Percentiles rank a stretch among this genome's conserved stretches.
Conservation (phyloP, 495 filamentous ascomycete genomes). For the Talaromyces liani region DNA sequence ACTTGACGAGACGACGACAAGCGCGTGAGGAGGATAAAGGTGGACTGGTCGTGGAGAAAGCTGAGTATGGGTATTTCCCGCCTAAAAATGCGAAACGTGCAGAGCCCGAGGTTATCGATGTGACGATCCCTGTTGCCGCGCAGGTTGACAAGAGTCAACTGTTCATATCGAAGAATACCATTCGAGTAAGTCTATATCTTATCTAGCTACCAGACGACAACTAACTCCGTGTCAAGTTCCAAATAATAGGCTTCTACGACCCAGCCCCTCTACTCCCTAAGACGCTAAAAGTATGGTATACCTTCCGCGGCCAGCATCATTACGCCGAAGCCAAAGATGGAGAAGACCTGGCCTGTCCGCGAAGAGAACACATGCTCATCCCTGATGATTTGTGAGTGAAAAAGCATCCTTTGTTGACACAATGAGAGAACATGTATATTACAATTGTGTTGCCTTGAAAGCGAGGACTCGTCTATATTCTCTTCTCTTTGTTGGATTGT, state of each 20-base stretch:
- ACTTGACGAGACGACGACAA: slow-evolving; percentile 42
- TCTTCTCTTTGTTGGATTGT: background rate
- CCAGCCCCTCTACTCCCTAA: slow-evolving; percentile 46
- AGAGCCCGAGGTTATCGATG: slow-evolving; percentile 32
- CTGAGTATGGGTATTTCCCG: slow-evolving; percentile 36
- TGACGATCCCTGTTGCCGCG: slow-evolving; percentile 40
- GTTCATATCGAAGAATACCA: slow-evolving; percentile 30
- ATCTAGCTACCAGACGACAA: too few relatives aligned
- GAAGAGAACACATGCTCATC: slow-evolving; percentile 11
- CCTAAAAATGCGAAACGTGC: slow-evolving; percentile 16
- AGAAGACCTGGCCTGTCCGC: slow-evolving; percentile 34
- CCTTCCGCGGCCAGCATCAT: slow-evolving; percentile 38
- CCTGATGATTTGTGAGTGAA: background rate
- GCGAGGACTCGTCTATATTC: background rate
- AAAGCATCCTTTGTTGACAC: background rate
- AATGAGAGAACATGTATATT: background rate
- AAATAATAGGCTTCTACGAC: slow-evolving; percentile 51
- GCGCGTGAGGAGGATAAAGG: slow-evolving; percentile 26
- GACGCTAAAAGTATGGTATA: slow-evolving; percentile 46
- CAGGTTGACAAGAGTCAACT: slow-evolving; percentile 42
- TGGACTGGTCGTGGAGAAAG: slow-evolving; percentile 33
- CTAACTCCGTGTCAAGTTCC: slow-evolving; percentile 31
- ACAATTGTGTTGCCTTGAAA: background rate
- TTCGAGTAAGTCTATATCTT: slow-evolving; percentile 35
- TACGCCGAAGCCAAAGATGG: slow-evolving; percentile 38